Evolutionary conservation across 768 basidiomycete species (phyloP).

Genomic region (Lenzites betulinus): DNA sequence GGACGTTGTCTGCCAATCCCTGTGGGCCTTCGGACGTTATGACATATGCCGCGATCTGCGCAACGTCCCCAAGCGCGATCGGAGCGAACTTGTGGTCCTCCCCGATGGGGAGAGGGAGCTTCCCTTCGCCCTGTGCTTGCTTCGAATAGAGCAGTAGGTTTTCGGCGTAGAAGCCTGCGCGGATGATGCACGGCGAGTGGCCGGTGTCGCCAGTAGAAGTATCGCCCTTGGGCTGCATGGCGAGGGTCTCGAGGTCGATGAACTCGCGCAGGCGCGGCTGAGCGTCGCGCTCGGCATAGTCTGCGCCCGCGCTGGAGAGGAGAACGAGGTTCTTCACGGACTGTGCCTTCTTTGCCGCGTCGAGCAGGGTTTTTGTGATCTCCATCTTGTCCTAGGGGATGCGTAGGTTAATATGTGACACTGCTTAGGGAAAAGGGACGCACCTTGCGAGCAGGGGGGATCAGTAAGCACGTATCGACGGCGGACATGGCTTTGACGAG

Average conservation of each 20-base stretch:
- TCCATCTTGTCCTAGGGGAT: conserved; percentile 25
- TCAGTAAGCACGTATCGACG: conserved; percentile 29
- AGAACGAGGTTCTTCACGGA: conserved; percentile 29
- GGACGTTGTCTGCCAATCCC: conserved; percentile 32
- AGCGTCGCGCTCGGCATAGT: conserved; percentile 33
- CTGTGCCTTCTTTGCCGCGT: conserved; percentile 27
- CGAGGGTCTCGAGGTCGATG: conserved; percentile 34
- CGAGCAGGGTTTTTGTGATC: conserved; percentile 25
- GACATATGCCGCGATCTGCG: conserved; percentile 30
- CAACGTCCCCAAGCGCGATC: conserved; percentile 34
- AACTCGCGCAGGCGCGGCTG: conserved; percentile 37
- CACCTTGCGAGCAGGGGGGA: conserved; percentile 30
- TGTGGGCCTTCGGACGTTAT: conserved; percentile 33
- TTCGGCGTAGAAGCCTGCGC: conserved; percentile 35
- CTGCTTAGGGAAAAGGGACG: background rate
- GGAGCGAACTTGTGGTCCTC: conserved; percentile 32
- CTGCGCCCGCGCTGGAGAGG: conserved; percentile 29
- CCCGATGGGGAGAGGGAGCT: conserved; percentile 33
- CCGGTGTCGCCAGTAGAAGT: conserved; percentile 30
- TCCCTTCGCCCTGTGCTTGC: conserved; percentile 28
- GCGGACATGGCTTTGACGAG: conserved; percentile 22
- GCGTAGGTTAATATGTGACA: too few relatives aligned
- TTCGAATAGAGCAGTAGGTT: conserved; percentile 34
- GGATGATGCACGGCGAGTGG: conserved; percentile 33
- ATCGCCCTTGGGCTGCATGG: conserved; percentile 29